A percentile compares a stretch with the other conserved stretches of the same genome.
Evolutionary conservation across 805 yeast species (phyloP).

Genomic region (Starmerella geochares): DNA sequence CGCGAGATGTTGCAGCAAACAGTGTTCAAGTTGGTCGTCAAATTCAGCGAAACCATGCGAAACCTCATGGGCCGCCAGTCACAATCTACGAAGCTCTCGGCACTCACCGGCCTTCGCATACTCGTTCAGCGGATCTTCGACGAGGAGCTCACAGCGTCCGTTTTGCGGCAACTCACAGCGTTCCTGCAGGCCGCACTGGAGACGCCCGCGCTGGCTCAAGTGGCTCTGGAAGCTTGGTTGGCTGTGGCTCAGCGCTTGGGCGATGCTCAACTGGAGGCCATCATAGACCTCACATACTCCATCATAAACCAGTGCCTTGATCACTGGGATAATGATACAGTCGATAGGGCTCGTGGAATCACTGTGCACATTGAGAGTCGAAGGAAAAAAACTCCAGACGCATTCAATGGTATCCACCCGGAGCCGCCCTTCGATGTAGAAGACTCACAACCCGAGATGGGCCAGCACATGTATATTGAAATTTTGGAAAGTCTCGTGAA

Average conservation of each 20-base stretch:
- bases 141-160: constrained; percentile 16
- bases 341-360: constrained; percentile 11
- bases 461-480: constrained; percentile 10
- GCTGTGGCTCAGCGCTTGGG: constrained; percentile 48
- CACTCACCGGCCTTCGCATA: constrained; percentile 59
- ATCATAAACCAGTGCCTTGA: constrained; percentile 45
- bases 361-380: constrained; percentile 3
- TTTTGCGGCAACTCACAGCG: constrained; percentile 55
- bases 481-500: constrained; percentile 18
- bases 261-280: constrained; percentile 37
- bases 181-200: constrained; percentile 74
- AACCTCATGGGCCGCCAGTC: constrained; percentile 64
- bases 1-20: constrained; percentile 18
- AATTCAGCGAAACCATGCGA: constrained; percentile 69
- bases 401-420: constrained; percentile 11
- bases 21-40: constrained; percentile 37
- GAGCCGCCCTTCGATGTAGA: constrained; percentile 7
- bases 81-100: constrained; percentile 47
- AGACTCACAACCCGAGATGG: background rate
- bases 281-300: constrained; percentile 66
- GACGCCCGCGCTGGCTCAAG: constrained; percentile 46
- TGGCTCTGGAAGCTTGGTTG: constrained; percentile 60
- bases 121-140: constrained; percentile 35
- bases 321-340: constrained; percentile 46
- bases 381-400: background rate